Evolutionary conservation across 1,284 basidiomycete genomes (phyloP).

Genomic region (Filobasidium uniguttulatum): DNA sequence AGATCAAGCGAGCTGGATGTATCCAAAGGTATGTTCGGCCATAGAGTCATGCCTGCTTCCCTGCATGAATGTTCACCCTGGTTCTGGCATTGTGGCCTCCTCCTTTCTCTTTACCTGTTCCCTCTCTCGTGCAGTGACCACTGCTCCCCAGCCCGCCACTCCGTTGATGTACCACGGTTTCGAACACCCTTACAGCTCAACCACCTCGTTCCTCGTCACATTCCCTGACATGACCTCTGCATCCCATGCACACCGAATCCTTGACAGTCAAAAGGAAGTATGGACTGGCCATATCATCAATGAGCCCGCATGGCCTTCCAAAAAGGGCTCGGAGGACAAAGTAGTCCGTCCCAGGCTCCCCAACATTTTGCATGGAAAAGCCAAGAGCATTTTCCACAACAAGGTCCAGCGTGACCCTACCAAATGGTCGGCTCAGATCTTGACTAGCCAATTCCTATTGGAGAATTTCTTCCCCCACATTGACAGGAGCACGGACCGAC

Average conservation of each 20-base stretch:
- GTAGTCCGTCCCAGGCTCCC: no score
- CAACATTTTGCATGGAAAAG: neutral
- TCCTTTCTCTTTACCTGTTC: neutral
- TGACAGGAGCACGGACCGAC: neutral
- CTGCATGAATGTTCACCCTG: neutral
- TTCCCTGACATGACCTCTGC: neutral
- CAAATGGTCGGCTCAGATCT: neutral
- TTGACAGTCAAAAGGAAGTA: no score
- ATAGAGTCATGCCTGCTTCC: neutral
- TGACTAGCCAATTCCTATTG: neutral
- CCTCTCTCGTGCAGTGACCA: neutral
- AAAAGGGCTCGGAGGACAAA: neutral
- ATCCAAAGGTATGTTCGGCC: no score
- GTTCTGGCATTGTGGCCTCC: neutral
- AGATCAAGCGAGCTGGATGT: no score
- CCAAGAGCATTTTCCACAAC: neutral
- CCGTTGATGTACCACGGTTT: neutral
- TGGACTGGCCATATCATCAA: neutral
- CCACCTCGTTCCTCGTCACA: constrained; percentile 1
- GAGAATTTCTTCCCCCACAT: neutral
- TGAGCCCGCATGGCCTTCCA: neutral
- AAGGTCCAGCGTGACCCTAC: neutral
- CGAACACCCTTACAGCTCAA: neutral
- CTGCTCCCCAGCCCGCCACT: neutral
- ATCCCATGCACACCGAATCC: neutral